Percentiles rank a stretch among this genome's conserved stretches.
Conservation (phyloP, 1,284 basidiomycete species). For the Violaceomyces palustris region DNA sequence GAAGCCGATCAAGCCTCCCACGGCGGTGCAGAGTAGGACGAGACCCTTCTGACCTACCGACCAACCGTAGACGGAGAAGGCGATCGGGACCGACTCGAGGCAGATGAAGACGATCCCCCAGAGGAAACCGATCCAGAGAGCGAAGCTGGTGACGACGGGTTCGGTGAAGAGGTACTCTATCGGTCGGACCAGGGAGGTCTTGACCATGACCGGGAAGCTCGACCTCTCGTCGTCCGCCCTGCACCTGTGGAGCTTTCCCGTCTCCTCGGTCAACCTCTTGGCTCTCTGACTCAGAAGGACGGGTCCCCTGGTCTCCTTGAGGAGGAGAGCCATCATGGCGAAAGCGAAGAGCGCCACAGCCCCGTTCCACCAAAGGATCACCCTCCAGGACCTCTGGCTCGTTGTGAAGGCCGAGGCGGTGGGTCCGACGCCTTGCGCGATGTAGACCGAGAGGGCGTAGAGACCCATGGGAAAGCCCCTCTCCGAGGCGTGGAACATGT, state of each 20-base stretch:
- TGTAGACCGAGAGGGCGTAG: slow-evolving; percentile 53
- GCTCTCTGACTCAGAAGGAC: slow-evolving; percentile 56
- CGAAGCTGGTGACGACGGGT: slow-evolving; percentile 55
- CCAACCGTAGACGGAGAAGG: slow-evolving; percentile 46
- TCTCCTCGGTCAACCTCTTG: slow-evolving; percentile 50
- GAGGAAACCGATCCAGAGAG: slow-evolving; percentile 54
- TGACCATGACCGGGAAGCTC: slow-evolving; percentile 44
- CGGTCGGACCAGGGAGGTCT: slow-evolving; percentile 45
- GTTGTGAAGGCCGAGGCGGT: slow-evolving; percentile 42
- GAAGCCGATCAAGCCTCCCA: slow-evolving; percentile 60
- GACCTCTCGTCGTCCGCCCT: slow-evolving; percentile 46
- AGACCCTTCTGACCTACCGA: slow-evolving; percentile 22
- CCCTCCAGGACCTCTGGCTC: slow-evolving; percentile 33
- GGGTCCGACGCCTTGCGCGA: slow-evolving; percentile 49
- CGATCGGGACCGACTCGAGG: slow-evolving; percentile 33
- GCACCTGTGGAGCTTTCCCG: slow-evolving; percentile 53
- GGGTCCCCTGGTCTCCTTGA: slow-evolving; percentile 51
- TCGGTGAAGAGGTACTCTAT: slow-evolving; percentile 54
- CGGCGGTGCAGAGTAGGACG: slow-evolving; percentile 30
- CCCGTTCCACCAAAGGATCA: slow-evolving; percentile 43
- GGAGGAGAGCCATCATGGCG: slow-evolving; percentile 38
- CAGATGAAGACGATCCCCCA: slow-evolving; percentile 33
- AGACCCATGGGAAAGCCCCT: slow-evolving; percentile 55
- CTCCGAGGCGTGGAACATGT: slow-evolving; percentile 48
- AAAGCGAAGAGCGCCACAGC: slow-evolving; percentile 15